Conservation (phyloP, 805 yeast species). For the Candida stauntonica region DNA sequence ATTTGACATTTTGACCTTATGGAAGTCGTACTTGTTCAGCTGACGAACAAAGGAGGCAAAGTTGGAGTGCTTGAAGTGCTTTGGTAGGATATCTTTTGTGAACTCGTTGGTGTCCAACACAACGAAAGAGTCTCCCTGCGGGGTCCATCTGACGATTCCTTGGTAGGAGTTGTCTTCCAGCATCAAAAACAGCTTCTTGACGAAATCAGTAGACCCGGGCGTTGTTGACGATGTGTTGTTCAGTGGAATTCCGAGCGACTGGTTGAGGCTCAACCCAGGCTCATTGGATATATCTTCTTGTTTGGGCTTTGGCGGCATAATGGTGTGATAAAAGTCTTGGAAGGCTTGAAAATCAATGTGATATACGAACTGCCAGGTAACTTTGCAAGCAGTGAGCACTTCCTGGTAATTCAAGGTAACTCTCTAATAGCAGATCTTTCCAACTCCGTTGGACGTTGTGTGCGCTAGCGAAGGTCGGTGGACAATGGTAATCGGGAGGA, state of each 20-base stretch:
- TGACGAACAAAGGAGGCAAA: slow-evolving; percentile 95
- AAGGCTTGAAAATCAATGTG: too few relatives aligned
- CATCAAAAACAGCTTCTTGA: slow-evolving; percentile 76
- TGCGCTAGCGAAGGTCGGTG: too few relatives aligned
- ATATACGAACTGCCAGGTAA: too few relatives aligned
- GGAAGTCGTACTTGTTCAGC: slow-evolving; percentile 94
- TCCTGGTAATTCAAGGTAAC: too few relatives aligned
- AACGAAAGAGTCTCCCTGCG: slow-evolving; percentile 79
- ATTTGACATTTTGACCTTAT: slow-evolving; percentile 76
- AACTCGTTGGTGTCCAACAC: slow-evolving; percentile 88
- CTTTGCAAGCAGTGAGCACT: too few relatives aligned
- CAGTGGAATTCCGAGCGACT: slow-evolving; percentile 20
- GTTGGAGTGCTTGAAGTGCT: slow-evolving; percentile 91
- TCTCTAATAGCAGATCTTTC: too few relatives aligned
- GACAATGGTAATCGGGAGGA: too few relatives aligned
- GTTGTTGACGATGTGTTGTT: slow-evolving; percentile 26
- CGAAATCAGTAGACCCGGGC: slow-evolving; percentile 69
- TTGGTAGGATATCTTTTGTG: slow-evolving; percentile 82
- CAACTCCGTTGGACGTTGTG: too few relatives aligned
- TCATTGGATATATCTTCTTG: slow-evolving; percentile 11
- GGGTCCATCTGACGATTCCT: slow-evolving; percentile 81
- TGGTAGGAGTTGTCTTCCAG: slow-evolving; percentile 75
- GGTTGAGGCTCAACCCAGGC: slow-evolving; percentile 9
- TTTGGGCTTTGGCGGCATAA: slow-evolving; percentile 20
- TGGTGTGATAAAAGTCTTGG: too few relatives aligned